Evolutionary conservation across 176 grass and related monocot species (phyloP).

Genomic region (Ensete glaucum): DNA sequence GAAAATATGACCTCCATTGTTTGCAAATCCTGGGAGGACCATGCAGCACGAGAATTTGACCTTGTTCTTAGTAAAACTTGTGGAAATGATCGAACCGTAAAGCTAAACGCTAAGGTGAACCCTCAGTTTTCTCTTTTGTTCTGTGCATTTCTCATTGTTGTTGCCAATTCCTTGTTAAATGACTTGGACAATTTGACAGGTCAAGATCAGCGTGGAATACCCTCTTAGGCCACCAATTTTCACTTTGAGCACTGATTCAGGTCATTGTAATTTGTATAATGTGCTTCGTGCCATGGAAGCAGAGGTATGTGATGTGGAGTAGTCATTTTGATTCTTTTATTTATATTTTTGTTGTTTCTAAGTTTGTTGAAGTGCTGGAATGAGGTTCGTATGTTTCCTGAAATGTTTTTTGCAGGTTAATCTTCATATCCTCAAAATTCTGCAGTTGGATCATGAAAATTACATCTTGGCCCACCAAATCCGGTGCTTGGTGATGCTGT

Average conservation of each 20-base stretch:
- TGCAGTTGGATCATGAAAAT: slow-evolving; percentile 41
- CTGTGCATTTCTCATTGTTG: not conserved
- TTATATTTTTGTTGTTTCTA: slow-evolving; percentile 3
- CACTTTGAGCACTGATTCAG: slow-evolving; percentile 35
- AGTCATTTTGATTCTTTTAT: not conserved
- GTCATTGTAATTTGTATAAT: slow-evolving; percentile 58
- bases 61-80: slow-evolving; percentile 56
- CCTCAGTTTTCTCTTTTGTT: not conserved
- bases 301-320: slow-evolving; percentile 53
- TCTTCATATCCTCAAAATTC: slow-evolving; percentile 55
- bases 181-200: slow-evolving; percentile 34
- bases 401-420: slow-evolving; percentile 51
- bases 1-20: slow-evolving; percentile 24
- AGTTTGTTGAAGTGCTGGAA: not conserved
- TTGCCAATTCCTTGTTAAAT: slow-evolving; percentile 10
- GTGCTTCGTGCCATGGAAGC: slow-evolving; percentile 87
- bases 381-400: slow-evolving; percentile 1
- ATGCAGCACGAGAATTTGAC: slow-evolving; percentile 64
- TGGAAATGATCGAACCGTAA: slow-evolving; percentile 38
- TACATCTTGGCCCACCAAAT: slow-evolving; percentile 73
- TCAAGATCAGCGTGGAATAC: slow-evolving; percentile 86
- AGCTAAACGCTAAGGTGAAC: slow-evolving; percentile 85
- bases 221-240: slow-evolving; percentile 78
- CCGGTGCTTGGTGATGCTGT: slow-evolving; percentile 67
- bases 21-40: slow-evolving; percentile 59